Base-by-base conservation (phyloP, 2,329 filamentous ascomycete genomes). In the Eutypa lata region DNA sequence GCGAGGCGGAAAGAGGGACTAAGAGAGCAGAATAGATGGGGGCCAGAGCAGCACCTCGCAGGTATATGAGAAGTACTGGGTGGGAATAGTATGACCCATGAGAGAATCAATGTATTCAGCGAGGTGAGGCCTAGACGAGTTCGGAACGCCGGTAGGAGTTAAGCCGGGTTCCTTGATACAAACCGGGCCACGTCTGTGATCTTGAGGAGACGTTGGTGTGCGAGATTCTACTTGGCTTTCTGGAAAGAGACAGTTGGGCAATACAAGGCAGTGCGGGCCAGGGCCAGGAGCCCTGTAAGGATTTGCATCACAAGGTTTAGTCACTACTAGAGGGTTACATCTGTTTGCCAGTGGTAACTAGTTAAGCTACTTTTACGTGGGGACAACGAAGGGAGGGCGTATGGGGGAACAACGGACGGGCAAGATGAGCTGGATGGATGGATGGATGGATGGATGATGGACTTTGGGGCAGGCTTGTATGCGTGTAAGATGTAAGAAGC, bases 121-220 rank as follows among this genome's bases (percentile, higher is more conserved):
- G 75, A 68, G 72, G 71, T 65, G 71, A 72, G 62, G 69, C 66
- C 72, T 71, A 74, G 72, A 67, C 71, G 72, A 65, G 72, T 67
- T 73, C 74, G 75, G 75, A 74, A 76, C 74, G 64, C 71, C 75
- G 75, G 76, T 77, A 77, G 73, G 74, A 73, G 70, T 70, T 71
- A 73, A 74, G 73, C 76, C 75, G 75, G 74, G 68, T 70, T 73
- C 70, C 70, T 70, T 77, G 75, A 75, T 72, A 77, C 75, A 76
- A 68, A 64, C 62, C 64, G 65, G 60, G 65, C 60, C 63, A 67
- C 59, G 63, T 64, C 61, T 63, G 60, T 61, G 63, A 61, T 59
- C 58, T 60, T 59, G 57, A 61, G 61, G 59, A 61, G 56, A 58
- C 54, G 54, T 55, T 61, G 61, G 65, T 62, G 66, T 71, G 67